Conservation (phyloP, 345 rosid genomes). For the Eucalyptus polybractea region DNA sequence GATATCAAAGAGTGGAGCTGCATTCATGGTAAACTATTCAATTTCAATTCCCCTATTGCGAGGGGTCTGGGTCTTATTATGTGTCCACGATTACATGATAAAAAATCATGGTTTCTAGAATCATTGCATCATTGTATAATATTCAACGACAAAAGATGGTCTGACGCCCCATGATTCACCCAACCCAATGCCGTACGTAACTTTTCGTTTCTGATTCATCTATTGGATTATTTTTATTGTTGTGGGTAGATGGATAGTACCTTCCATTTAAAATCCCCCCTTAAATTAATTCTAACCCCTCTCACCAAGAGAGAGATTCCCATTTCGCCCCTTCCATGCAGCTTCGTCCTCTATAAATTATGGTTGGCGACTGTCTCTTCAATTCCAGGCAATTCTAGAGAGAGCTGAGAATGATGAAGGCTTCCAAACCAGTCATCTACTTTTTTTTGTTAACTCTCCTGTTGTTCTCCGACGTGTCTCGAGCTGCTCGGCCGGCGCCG, state of each 20-base stretch:
- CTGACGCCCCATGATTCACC: background rate
- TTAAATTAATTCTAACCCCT: background rate
- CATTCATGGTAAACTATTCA: background rate
- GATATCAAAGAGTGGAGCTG: accelerated
- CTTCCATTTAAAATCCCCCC: background rate
- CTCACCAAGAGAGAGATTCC: background rate
- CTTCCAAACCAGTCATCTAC: background rate
- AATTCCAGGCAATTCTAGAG: background rate
- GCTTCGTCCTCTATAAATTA: background rate
- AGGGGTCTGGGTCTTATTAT: background rate
- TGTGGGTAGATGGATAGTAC: background rate
- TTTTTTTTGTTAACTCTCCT: background rate
- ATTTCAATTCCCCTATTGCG: background rate
- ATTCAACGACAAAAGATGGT: background rate
- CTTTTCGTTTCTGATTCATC: background rate
- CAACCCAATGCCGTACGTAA: background rate
- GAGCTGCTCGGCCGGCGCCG: conserved; percentile 1
- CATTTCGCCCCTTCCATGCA: background rate
- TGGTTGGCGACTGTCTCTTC: background rate
- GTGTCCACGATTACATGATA: background rate
- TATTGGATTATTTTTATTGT: background rate
- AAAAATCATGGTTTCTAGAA: background rate
- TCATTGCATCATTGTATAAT: background rate
- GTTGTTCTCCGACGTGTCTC: background rate
- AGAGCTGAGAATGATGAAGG: background rate